Conservation (phyloP, 1,284 basidiomycete genomes). For the Exobasidium rhododendri region DNA sequence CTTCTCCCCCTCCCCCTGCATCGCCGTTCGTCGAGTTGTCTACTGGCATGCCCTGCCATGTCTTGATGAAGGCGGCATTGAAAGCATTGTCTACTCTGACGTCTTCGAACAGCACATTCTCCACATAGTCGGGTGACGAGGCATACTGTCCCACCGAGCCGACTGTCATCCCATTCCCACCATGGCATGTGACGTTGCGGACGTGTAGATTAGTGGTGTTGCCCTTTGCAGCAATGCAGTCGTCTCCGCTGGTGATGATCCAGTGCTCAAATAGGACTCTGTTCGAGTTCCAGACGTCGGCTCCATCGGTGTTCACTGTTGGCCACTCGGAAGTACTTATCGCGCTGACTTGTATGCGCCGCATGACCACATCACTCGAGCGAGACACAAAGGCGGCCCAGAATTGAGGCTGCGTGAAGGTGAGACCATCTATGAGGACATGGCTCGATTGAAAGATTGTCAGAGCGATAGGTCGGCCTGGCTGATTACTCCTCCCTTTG, state of each 20-base stretch:
- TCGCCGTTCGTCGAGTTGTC: not conserved
- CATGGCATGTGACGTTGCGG: conserved; percentile 2
- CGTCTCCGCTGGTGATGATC: not conserved
- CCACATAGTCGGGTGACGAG: not conserved
- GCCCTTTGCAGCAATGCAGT: conserved; percentile 3
- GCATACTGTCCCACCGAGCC: conserved; percentile 1
- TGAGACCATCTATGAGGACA: too few species aligned
- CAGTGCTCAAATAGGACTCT: not conserved
- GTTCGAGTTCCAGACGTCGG: conserved; percentile 1
- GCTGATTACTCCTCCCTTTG: too few species aligned
- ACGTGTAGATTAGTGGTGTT: conserved; percentile 1
- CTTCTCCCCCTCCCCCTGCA: not conserved
- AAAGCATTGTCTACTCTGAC: not conserved
- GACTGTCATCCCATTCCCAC: not conserved
- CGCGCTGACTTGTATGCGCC: not conserved
- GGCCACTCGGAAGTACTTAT: not conserved
- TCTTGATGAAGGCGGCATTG: conserved; percentile 2
- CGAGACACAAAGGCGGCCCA: not conserved
- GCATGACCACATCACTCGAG: not conserved
- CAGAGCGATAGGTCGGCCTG: too few species aligned
- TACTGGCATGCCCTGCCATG: not conserved
- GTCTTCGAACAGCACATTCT: conserved; percentile 3
- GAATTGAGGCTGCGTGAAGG: not conserved
- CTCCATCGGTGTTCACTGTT: not conserved
- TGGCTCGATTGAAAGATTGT: too few species aligned